Conservation (phyloP, 164 flowering plant genomes). For the Chimonanthus praecox region DNA sequence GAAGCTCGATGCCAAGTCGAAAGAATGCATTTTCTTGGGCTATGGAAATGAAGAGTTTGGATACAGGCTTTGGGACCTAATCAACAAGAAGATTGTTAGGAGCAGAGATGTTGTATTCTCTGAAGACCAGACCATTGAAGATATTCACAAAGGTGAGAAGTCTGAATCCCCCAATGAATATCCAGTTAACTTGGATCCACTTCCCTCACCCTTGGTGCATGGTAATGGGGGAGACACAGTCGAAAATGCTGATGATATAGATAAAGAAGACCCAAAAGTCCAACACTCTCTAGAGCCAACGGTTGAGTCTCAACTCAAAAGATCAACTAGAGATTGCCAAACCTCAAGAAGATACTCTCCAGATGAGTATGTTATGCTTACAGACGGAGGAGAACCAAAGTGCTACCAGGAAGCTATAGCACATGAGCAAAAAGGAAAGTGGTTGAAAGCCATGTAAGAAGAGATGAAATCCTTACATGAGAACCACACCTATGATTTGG, state of each 20-base stretch:
- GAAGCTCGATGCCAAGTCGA: not conserved
- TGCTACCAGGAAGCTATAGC: too few species aligned
- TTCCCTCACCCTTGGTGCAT: not conserved
- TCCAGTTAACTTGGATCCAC: not conserved
- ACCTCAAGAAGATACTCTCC: constrained; percentile 1
- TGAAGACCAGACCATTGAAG: constrained; percentile 1
- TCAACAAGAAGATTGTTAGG: not conserved
- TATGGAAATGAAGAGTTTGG: not conserved
- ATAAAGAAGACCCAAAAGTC: not conserved
- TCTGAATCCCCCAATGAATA: not conserved
- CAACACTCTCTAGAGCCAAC: not conserved
- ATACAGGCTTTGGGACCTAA: not conserved
- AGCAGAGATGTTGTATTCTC: not conserved
- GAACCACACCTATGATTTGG: too few species aligned
- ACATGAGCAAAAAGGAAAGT: too few species aligned
- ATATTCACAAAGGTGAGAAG: not conserved
- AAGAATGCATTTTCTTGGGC: not conserved
- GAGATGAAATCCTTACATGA: too few species aligned
- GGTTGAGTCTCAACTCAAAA: not conserved
- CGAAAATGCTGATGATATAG: not conserved
- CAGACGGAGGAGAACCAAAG: too few species aligned
- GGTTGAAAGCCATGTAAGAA: too few species aligned
- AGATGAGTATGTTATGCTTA: not conserved
- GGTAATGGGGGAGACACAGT: not conserved
- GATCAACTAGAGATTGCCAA: not conserved